A percentile compares a stretch with the other conserved stretches of the same genome.
Conservation (phyloP, 495 filamentous ascomycete species). For the Pseudoneurospora amorphoporcata region DNA sequence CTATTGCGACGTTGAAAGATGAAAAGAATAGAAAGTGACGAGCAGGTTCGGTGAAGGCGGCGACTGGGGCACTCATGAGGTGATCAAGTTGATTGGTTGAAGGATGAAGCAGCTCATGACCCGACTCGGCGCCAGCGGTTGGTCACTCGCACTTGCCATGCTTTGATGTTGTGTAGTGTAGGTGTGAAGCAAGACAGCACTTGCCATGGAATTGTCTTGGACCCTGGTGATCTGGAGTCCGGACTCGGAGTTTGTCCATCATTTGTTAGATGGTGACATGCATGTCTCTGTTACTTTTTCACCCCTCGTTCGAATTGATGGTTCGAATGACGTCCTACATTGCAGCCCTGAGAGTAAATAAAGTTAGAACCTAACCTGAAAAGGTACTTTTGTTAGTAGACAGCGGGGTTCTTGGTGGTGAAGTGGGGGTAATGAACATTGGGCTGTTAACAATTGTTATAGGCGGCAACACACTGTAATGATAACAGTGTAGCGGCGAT, state of each 20-base stretch:
- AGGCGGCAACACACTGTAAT: not conserved
- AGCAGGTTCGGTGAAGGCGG: not conserved
- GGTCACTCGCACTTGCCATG: not conserved
- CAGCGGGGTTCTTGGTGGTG: not conserved
- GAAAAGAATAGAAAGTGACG: not conserved
- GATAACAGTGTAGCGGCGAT: not conserved
- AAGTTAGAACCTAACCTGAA: not conserved
- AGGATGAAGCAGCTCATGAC: not conserved
- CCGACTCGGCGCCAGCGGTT: not conserved
- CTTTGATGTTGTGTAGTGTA: not conserved
- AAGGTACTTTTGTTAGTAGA: not conserved
- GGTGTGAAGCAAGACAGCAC: not conserved
- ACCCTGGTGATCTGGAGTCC: not conserved
- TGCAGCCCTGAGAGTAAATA: not conserved
- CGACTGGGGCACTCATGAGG: not conserved
- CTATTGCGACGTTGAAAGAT: not conserved
- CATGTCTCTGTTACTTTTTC: not conserved
- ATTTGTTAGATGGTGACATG: not conserved
- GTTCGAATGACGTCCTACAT: not conserved
- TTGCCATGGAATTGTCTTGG: not conserved
- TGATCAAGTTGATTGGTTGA: conserved; percentile 1
- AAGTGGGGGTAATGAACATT: not conserved
- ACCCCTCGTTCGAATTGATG: not conserved
- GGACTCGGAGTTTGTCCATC: not conserved
- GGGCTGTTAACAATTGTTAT: not conserved